Base-by-base conservation (phyloP, 2,329 filamentous ascomycete genomes). In the Colletotrichum incanum region DNA sequence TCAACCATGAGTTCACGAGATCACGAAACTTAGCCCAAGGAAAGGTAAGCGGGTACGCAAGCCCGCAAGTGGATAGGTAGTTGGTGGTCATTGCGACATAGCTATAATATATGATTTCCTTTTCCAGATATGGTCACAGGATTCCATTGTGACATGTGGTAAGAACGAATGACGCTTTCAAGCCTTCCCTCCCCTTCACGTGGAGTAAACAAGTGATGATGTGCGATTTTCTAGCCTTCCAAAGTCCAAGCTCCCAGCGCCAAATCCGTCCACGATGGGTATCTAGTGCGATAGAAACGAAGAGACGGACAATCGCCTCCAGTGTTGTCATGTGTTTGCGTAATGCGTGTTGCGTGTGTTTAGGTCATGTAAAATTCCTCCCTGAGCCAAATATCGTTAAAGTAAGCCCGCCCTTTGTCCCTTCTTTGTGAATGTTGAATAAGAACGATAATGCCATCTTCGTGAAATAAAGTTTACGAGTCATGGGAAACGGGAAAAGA, bases 221-320 rank as follows among this genome's bases (percentile, higher is more conserved):
- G 26, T 52, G 28, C n/a, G 56, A 71, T 66, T 73, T 72, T 65
- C 52, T 61, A 60, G 45, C 58, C 65, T 50, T 60, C 47, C 23
- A 58, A 50, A 31, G 45, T 50, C 65, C 52, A 58, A 68, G 49
- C 47, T 43, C 47, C 54, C 62, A n/a, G 67, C 58, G 71, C 72
- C 74, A 20, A 61, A 64, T 68, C 50, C 65, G 62, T 74, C 66
- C 66, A 74, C 63, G 72, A 70, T 71, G 75, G 75, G 75, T 76
- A 76, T 76, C 74, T 76, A 67, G 65, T 74, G 64, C 63, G 65
- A 55, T 50, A 62, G 55, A 72, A 74, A 74, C 52, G 61, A 74
- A 73, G 59, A 74, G 61, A 72, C 52, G 31, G 52, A 52, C 58
- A 58, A 49, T 72, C 34, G 67, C 68, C 71, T 50, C 67, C 56